A percentile compares a stretch with the other conserved stretches of the same genome.
phyloP scores from a whole-genome alignment of 306 rosid genomes.

The Cucumis hystrix region DNA sequence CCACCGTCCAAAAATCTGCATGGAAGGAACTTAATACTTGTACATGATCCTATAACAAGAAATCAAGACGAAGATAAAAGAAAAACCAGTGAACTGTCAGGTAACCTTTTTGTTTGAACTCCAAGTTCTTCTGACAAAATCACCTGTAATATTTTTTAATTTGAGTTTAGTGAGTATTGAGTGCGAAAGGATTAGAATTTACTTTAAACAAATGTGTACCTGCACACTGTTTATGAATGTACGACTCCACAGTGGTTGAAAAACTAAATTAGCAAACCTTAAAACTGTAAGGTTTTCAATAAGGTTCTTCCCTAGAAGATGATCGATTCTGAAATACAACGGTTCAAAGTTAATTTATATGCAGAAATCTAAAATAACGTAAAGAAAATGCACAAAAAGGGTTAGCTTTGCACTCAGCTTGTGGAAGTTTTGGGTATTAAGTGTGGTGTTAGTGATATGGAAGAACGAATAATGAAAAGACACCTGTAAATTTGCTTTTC shows the following conservation, averaged over 20 bases:
- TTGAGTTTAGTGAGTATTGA: background rate
- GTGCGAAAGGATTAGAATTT: background rate
- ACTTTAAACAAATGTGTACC: constrained; percentile 21
- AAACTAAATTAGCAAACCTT: constrained; percentile 86
- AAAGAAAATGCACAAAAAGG: background rate
- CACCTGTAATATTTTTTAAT: constrained; percentile 25
- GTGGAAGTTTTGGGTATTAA: background rate
- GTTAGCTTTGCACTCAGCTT: background rate
- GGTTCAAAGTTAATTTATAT: background rate
- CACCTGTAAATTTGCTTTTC: constrained; percentile 88
- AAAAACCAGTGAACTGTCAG: background rate
- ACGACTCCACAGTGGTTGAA: constrained; percentile 86
- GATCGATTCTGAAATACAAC: constrained; percentile 70
- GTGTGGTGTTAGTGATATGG: background rate
- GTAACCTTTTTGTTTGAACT: constrained; percentile 67
- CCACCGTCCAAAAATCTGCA: constrained; percentile 72
- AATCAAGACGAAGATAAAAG: background rate
- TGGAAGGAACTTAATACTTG: constrained; percentile 1
- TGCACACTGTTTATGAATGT: constrained; percentile 65
- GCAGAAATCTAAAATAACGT: background rate
- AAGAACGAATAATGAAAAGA: background rate
- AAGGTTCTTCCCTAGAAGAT: constrained; percentile 87
- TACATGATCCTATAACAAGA: background rate
- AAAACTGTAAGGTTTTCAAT: constrained; percentile 89
- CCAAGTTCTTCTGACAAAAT: constrained; percentile 68